Base-by-base conservation (phyloP, 331 rosid species). In the Quercus phellos region DNA sequence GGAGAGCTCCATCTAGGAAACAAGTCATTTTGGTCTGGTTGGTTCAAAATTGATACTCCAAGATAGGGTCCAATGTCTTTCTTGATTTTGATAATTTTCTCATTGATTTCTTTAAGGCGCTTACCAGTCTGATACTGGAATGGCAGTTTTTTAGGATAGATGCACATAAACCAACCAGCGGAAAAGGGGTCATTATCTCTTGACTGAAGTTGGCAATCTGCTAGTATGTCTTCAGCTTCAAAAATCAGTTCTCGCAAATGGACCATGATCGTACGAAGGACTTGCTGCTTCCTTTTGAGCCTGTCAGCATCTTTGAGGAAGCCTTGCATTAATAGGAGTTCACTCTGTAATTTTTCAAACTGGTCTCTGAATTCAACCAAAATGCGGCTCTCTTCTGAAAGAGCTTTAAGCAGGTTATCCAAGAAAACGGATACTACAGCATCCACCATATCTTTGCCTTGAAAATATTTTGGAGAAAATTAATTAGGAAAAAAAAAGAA, bases 1-100 rank as follows among this genome's bases (percentile, higher is more conserved):
- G 83, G 86, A 34, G 83, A 42, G 72, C 86, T 83, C 86, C 78
- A 78, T 63, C 82, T 78, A 5, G 82, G 86, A 22, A 78, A 68
- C 24, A 26, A 73, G 50, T 78, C 83, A 60, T 69, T 60, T 21
- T 75, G 59, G 9, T 21, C 70, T 32, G 19, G 43, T 34, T 68
- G 83, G 53, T 30, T 70, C 30, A 74, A 12, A 38, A 74, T 4
- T 6, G 77, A 70, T 53, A 78, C 83, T 34, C 83, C 80, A 4
- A 83, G 70, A 70, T 74, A 83, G 16, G 83, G 35, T 24, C 14
- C 50, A 59, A 83, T 78, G 29, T 74, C 3, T 9, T 14, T 46
- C 38, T 83, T 83, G 59, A 74, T 74, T 1, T 10, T 3, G n/a
- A 22, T 4, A 60, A 83, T 83, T 55, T 70, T 78, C 24, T 21